Base-by-base conservation (phyloP, 116 monocot species). In the Iris pallida region DNA sequence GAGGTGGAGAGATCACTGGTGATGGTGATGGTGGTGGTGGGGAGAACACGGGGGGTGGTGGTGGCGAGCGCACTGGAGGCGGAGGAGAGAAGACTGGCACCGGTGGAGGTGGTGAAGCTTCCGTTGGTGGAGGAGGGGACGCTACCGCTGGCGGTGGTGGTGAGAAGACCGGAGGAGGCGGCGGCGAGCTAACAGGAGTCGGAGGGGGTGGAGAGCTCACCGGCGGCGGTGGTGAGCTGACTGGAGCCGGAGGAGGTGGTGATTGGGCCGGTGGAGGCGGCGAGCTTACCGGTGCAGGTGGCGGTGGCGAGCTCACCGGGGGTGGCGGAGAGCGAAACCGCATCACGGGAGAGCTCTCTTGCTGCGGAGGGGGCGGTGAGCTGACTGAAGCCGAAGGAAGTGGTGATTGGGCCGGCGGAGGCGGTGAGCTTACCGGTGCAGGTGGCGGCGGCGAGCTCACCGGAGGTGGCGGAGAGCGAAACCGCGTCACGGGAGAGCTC, bases 11-110 rank as follows among this genome's bases (percentile, higher is more conserved):
- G 47, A 1, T 8, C 4, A 64, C 64, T 47, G 47, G 64, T 47
- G 63, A 16, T 45, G 64, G 64, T 0, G 64, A 47, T 3, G n/a
- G 16, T n/a, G 67, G 67, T 5, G 64, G 64, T 8, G 64, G 64
- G 16, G 64, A 40, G 49, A 9, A 0, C 42, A 67, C 0, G 0
- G 4, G 3, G 54, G 7, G 53, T 6, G 53, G 41, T 12, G 66
- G 58, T 51, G 66, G 43, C 9, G 66, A 53, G 7, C 1, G 20
- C 0, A 53, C 16, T 58, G 51, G 53, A 20, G 66, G 66, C 5
- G 66, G 66, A 12, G 51, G 53, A 20, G 66, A 66, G 51, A 20
- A 13, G 6, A 66, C 53, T 3, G 51, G 66, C 19, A 7, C 43
- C 41, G 66, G 66, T 1, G 64, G 64, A 8, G 64, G 64, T 8